Evolutionary conservation across 192 early-diverging fungal genomes (phyloP).

Genomic region (Mortierella antarctica): DNA sequence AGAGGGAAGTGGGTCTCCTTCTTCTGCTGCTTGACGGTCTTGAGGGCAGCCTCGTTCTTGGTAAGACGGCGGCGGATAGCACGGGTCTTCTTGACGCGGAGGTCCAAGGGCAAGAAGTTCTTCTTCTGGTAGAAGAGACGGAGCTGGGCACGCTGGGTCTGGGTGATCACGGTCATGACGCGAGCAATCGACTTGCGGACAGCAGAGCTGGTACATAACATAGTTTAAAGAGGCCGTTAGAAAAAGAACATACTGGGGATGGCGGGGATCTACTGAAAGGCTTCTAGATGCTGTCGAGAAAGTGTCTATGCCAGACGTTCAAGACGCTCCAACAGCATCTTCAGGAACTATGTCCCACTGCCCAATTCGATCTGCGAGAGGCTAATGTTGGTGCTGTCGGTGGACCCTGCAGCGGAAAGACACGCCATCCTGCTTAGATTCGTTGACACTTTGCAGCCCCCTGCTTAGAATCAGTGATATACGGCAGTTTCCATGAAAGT

Average conservation of each 20-base stretch:
- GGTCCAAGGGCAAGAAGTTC: slow-evolving; percentile 96
- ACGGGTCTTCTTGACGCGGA: slow-evolving; percentile 98
- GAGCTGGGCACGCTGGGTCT: slow-evolving; percentile 89
- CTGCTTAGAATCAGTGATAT: no score
- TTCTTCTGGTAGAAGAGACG: slow-evolving; percentile 92
- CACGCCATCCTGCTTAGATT: no score
- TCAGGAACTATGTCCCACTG: no score
- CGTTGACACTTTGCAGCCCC: no score
- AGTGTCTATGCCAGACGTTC: no score
- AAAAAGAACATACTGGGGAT: not conserved
- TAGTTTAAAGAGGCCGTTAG: not conserved
- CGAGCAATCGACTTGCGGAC: slow-evolving; percentile 95
- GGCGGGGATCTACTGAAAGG: no score
- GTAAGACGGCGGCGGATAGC: slow-evolving; percentile 97
- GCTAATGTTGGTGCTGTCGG: no score
- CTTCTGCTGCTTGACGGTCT: slow-evolving; percentile 92
- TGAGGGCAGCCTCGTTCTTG: slow-evolving; percentile 77
- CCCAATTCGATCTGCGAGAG: no score
- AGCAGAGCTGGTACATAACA: slow-evolving; percentile 62
- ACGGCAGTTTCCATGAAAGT: no score
- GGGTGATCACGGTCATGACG: slow-evolving; percentile 95
- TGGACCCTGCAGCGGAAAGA: no score
- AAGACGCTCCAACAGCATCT: no score
- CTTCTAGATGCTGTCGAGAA: no score
- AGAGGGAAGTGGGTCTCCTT: slow-evolving; percentile 89